A percentile compares a stretch with the other conserved stretches of the same genome.
These are phyloP conservation scores for Barbarea vulgaris DNA, from an alignment of 345 rosid species.

Conservation along the genomic window DNA sequence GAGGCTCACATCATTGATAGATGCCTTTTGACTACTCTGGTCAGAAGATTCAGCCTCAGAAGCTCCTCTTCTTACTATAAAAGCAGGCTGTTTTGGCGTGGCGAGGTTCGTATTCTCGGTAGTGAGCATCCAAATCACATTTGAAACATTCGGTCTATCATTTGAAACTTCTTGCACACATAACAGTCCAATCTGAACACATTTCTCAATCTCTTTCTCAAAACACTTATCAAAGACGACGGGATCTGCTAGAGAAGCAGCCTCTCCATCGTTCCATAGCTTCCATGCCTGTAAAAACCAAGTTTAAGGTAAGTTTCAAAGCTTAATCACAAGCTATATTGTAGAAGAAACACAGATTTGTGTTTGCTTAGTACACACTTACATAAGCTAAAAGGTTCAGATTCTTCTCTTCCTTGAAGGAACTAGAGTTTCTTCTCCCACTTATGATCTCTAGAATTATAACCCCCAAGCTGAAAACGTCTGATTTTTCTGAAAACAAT, in stretches of 20 bases:
- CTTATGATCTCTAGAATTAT: conserved; percentile 48
- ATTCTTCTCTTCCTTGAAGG: conserved; percentile 31
- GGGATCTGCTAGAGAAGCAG: conserved; percentile 39
- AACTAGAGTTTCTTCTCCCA: conserved; percentile 46
- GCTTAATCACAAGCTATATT: conserved; percentile 15
- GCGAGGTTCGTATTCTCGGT: conserved; percentile 25
- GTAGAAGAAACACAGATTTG: background rate
- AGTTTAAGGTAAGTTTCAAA: conserved; percentile 9
- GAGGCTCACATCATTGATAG: conserved; percentile 39
- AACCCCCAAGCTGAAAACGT: conserved; percentile 53
- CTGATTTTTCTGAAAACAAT: conserved; percentile 47
- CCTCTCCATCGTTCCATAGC: conserved; percentile 41
- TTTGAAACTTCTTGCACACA: conserved; percentile 48
- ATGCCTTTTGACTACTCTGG: conserved; percentile 35
- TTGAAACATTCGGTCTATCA: conserved; percentile 48
- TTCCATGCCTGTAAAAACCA: conserved; percentile 45
- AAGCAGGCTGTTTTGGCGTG: conserved; percentile 35
- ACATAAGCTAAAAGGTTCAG: conserved; percentile 43
- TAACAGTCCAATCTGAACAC: conserved; percentile 47
- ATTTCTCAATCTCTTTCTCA: conserved; percentile 35
- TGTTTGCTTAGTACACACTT: conserved; percentile 25
- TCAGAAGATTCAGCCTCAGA: conserved; percentile 37
- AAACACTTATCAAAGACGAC: conserved; percentile 21
- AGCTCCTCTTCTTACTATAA: conserved; percentile 28
- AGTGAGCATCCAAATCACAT: conserved; percentile 39